Base-by-base conservation (phyloP, 2,329 filamentous ascomycete genomes). In the Phialophora verrucosa region DNA sequence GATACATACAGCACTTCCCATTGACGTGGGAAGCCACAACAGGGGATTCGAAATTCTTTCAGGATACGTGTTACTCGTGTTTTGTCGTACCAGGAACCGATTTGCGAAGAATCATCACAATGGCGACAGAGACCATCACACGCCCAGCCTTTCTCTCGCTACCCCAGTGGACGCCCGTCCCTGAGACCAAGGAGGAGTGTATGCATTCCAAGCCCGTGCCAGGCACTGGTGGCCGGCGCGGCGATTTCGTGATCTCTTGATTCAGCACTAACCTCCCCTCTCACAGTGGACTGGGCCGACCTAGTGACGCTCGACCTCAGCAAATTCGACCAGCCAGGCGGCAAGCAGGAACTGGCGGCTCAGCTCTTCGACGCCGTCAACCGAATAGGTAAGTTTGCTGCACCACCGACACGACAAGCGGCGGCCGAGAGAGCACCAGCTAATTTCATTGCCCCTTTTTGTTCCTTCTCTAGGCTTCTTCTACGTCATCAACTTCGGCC, bases 401-500 rank as follows among this genome's bases (percentile, higher is more conserved):
- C 4, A 53, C 20, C 14, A 5, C 17, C 3, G 23, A 50, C 6
- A 20, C 47, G 17, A 17, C 17, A 17, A 27, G 14, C 20, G 4
- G 44, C 10, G 11, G 11, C 11, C 49, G 27, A 53, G 23, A 53
- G 6, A 38, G 20, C 38, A 44, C 17, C 38, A 8, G 38, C 38
- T 44, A 44, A 44, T 8, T n/a, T 44, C 14, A 6, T 42, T 10
- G 2, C 35, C 35, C 35, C 12, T 7, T 6, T 49, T 4, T 14
- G 49, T 31, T 11, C 10, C 44, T 31, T 47, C 23, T 7, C 63
- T 80, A 65, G 84, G 85, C 0, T 86, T 88, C 78, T 89, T 88
- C 77, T 88, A 88, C 70, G 82, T 88, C 35, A 83, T 81, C 69
- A 87, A 88, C 75, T 87, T 84, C 67, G 85, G 85, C 25, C 77